These are phyloP conservation scores for Lepidopterella palustris DNA, from an alignment of 495 filamentous ascomycete genomes.

Conservation along the genomic window DNA sequence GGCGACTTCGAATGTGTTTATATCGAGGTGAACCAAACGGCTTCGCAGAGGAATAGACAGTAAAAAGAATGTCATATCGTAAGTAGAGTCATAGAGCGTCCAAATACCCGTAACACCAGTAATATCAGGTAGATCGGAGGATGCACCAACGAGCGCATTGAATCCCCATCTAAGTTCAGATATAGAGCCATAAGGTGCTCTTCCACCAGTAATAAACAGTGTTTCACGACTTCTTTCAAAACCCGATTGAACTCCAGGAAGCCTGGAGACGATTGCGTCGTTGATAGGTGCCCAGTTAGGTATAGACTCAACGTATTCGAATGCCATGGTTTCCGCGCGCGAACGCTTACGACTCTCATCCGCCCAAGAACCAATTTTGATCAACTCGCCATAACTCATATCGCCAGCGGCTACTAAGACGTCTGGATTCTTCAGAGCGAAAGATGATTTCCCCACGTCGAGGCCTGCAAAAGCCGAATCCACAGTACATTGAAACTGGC, in stretches of 20 bases:
- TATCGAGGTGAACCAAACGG: slow-evolving; percentile 5
- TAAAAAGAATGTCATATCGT: slow-evolving; percentile 10
- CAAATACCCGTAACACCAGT: slow-evolving; percentile 28
- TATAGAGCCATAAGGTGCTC: slow-evolving; percentile 31
- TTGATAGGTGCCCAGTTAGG: slow-evolving; percentile 79
- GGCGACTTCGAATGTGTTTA: neutral
- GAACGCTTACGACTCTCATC: neutral
- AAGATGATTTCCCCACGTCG: slow-evolving; percentile 29
- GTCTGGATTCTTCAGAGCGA: slow-evolving; percentile 52
- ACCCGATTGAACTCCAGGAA: slow-evolving; percentile 6
- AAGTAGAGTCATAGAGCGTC: slow-evolving; percentile 9
- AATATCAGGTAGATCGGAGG: slow-evolving; percentile 1
- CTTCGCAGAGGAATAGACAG: slow-evolving; percentile 13
- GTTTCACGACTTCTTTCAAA: slow-evolving; percentile 11
- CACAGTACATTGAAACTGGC: slow-evolving; percentile 55
- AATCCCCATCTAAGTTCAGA: slow-evolving; percentile 32
- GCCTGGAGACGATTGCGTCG: slow-evolving; percentile 51
- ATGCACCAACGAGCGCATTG: slow-evolving; percentile 20
- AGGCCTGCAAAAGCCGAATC: slow-evolving; percentile 60
- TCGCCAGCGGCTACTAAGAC: slow-evolving; percentile 75
- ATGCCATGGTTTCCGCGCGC: slow-evolving; percentile 31
- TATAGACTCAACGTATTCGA: slow-evolving; percentile 51
- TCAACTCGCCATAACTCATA: slow-evolving; percentile 57
- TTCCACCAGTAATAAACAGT: slow-evolving; percentile 32
- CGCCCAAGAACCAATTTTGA: slow-evolving; percentile 19